phyloP scores from a whole-genome alignment of 2,329 filamentous ascomycete species.

The Trichophyton schoenleinii region DNA sequence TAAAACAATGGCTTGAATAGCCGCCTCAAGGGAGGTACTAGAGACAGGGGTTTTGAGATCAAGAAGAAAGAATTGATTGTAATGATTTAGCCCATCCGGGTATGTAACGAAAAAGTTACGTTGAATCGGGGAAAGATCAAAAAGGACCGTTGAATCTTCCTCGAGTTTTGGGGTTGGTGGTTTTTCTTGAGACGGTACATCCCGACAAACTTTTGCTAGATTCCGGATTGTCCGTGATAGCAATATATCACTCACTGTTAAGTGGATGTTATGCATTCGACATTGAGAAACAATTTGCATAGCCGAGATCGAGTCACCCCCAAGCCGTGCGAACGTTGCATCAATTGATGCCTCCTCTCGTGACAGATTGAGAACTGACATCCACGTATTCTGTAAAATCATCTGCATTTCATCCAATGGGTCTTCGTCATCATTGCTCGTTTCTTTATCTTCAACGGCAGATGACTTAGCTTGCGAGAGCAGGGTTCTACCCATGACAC shows the following conservation, averaged over 20 bases:
- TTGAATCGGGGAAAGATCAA: constrained; percentile 28
- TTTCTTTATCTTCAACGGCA: not conserved
- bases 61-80: constrained; percentile 15
- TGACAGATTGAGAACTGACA: constrained; percentile 6
- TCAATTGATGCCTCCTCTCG: not conserved
- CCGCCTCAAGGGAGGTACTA: not conserved
- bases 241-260: constrained; percentile 34
- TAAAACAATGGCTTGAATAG: constrained; percentile 6
- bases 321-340: constrained; percentile 40
- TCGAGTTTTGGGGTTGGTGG: not conserved
- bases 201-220: not conserved
- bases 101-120: constrained; percentile 23
- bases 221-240: not conserved
- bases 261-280: constrained; percentile 35
- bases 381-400: constrained; percentile 6
- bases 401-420: not conserved
- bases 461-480: not conserved
- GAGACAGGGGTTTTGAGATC: not conserved
- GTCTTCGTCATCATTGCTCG: not conserved
- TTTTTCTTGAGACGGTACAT: not conserved
- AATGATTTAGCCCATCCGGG: constrained; percentile 9
- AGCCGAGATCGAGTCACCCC: constrained; percentile 45
- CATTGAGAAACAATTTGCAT: constrained; percentile 50
- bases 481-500: not conserved
- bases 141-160: constrained; percentile 12